These are phyloP conservation scores for Phytophthora europaea DNA, from an alignment of 352 stramenopile genomes.

Conservation along the genomic window DNA sequence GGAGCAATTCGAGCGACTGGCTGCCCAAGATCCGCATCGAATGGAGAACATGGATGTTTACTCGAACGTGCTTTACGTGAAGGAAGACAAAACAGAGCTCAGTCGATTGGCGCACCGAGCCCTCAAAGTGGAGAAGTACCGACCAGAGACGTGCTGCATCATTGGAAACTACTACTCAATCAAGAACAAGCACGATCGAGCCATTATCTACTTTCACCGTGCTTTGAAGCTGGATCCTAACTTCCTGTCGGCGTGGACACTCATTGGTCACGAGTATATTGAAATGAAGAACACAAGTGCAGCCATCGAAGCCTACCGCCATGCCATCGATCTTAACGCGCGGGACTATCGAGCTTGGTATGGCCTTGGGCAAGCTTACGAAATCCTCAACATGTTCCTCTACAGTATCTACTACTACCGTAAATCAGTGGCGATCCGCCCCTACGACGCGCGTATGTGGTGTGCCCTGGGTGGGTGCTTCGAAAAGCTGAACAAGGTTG, in stretches of 20 bases:
- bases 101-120: constrained; percentile 92
- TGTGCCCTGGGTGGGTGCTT: constrained; percentile 93
- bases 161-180: constrained; percentile 94
- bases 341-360: constrained; percentile 99
- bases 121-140: constrained; percentile 97
- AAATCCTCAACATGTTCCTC: constrained; percentile 98
- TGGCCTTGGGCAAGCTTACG: constrained; percentile 98
- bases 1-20: constrained; percentile 77
- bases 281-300: constrained; percentile 99
- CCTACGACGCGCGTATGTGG: constrained; percentile 99
- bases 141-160: constrained; percentile 98
- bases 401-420: constrained; percentile 99
- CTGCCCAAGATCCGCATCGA: constrained; percentile 71
- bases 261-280: constrained; percentile 99
- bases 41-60: constrained; percentile 90
- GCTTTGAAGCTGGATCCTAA: constrained; percentile 95
- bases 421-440: constrained; percentile 95
- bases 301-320: constrained; percentile 97
- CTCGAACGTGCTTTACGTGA: constrained; percentile 90
- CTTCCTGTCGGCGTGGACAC: constrained; percentile 97
- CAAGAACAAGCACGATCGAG: constrained; percentile 96
- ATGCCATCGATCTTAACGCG: constrained; percentile 93
- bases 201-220: constrained; percentile 97
- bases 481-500: constrained; percentile 76
- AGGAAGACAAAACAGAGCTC: constrained; percentile 88